Percentiles rank a stretch among this genome's conserved stretches.
Conservation (phyloP, 768 basidiomycete genomes). For the Dendrothele bispora region DNA sequence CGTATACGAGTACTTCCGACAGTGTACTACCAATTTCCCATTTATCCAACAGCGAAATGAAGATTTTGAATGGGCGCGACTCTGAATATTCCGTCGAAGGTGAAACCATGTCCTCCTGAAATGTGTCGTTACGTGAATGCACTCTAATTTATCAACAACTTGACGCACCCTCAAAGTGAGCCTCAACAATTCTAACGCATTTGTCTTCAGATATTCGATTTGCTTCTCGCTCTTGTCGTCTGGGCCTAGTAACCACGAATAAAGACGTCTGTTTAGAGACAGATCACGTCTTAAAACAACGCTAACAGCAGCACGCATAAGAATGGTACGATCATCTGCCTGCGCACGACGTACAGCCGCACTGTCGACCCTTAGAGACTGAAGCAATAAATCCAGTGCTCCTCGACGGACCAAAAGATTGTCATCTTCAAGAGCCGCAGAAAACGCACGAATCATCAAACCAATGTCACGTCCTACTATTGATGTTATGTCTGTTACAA, state of each 20-base stretch:
- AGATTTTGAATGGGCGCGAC: conserved; percentile 91
- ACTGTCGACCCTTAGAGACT: conserved; percentile 75
- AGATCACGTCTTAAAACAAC: conserved; percentile 93
- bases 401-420: conserved; percentile 87
- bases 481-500: conserved; percentile 53
- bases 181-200: conserved; percentile 73
- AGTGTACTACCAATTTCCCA: conserved; percentile 91
- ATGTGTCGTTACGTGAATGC: no score
- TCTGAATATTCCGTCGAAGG: conserved; percentile 74
- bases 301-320: conserved; percentile 83
- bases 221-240: conserved; percentile 80
- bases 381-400: conserved; percentile 81
- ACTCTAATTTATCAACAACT: no score
- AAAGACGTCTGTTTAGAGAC: conserved; percentile 88
- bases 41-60: conserved; percentile 92
- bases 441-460: conserved; percentile 90
- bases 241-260: conserved; percentile 88
- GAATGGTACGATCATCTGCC: conserved; percentile 70
- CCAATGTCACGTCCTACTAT: conserved; percentile 88
- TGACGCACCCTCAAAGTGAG: conserved; percentile 63
- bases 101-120: conserved; percentile 75
- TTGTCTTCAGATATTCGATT: conserved; percentile 61
- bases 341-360: conserved; percentile 67
- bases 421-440: conserved; percentile 90
- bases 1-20: conserved; percentile 76